These are phyloP conservation scores for Ustilago curta DNA, from an alignment of 1,284 basidiomycete genomes.

Conservation along the genomic window DNA sequence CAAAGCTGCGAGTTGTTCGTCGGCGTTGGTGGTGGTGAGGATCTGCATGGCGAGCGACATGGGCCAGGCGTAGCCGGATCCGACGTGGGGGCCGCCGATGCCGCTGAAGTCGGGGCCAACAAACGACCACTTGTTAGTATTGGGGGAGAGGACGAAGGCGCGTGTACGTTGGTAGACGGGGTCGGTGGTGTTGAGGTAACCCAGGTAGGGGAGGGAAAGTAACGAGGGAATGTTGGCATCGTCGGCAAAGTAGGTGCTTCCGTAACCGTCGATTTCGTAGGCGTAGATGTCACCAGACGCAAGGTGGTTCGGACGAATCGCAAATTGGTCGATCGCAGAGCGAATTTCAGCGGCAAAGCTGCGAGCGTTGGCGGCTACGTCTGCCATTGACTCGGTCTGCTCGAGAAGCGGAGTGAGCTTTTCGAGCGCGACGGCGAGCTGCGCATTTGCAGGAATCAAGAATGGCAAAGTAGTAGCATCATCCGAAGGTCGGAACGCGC, in stretches of 20 bases:
- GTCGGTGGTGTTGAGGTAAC: slow-evolving; percentile 39
- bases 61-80: slow-evolving; percentile 59
- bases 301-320: slow-evolving; percentile 27
- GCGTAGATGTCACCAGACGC: slow-evolving; percentile 50
- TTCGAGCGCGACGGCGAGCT: slow-evolving; percentile 45
- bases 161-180: slow-evolving; percentile 54
- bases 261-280: slow-evolving; percentile 64
- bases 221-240: slow-evolving; percentile 63
- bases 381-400: slow-evolving; percentile 9
- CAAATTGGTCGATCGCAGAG: slow-evolving; percentile 26
- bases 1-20: slow-evolving; percentile 49
- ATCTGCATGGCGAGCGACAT: slow-evolving; percentile 57
- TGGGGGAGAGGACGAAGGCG: slow-evolving; percentile 32
- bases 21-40: slow-evolving; percentile 48
- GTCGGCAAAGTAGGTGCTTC: slow-evolving; percentile 54
- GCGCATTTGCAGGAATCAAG: slow-evolving; percentile 57
- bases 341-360: slow-evolving; percentile 42
- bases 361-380: slow-evolving; percentile 28
- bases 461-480: slow-evolving; percentile 57
- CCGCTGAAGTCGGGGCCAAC: slow-evolving; percentile 38
- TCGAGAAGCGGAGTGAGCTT: slow-evolving; percentile 30
- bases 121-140: slow-evolving; percentile 60
- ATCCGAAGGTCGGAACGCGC: slow-evolving; percentile 55
- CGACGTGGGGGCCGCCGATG: slow-evolving; percentile 61
- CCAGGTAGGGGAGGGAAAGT: slow-evolving; percentile 59